Percentiles rank a stretch among this genome's conserved stretches.
phyloP scores from a whole-genome alignment of 1,284 basidiomycete genomes.

The Vanrija sp. region DNA sequence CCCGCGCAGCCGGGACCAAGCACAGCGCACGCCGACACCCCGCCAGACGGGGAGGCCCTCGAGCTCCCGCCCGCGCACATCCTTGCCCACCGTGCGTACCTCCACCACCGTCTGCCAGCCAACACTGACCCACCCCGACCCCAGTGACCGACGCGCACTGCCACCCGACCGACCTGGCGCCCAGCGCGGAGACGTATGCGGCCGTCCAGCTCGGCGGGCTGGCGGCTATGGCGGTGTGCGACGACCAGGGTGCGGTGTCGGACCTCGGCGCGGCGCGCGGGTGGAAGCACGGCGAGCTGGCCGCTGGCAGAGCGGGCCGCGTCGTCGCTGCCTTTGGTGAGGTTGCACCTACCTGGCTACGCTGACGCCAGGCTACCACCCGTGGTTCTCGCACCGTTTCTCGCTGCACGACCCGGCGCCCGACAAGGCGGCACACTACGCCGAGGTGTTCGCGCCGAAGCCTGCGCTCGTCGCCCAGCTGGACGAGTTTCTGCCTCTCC shows the following conservation, averaged over 20 bases:
- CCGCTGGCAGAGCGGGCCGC: background rate
- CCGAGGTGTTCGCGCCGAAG: slow-evolving; percentile 38
- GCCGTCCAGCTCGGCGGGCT: slow-evolving; percentile 36
- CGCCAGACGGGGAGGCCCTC: slow-evolving; percentile 37
- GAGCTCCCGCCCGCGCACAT: slow-evolving; percentile 28
- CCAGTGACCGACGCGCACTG: slow-evolving; percentile 50
- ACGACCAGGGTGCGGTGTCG: slow-evolving; percentile 38
- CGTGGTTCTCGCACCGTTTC: slow-evolving; percentile 52
- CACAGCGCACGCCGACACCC: slow-evolving; percentile 2
- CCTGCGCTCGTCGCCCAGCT: slow-evolving; percentile 18
- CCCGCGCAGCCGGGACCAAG: background rate
- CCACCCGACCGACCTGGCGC: slow-evolving; percentile 46
- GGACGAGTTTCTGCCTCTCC: slow-evolving; percentile 26
- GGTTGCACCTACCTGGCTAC: slow-evolving; percentile 1
- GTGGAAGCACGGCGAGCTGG: slow-evolving; percentile 1
- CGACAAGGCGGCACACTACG: slow-evolving; percentile 47
- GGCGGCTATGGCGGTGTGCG: slow-evolving; percentile 42
- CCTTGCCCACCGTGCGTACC: slow-evolving; percentile 30
- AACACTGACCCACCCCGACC: background rate
- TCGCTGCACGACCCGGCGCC: slow-evolving; percentile 25
- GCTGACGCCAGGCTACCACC: slow-evolving; percentile 47
- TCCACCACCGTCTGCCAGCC: too few relatives aligned
- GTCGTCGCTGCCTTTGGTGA: slow-evolving; percentile 48
- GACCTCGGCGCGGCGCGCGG: slow-evolving; percentile 15
- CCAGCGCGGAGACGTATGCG: slow-evolving; percentile 17